Percentiles rank a stretch among this genome's conserved stretches.
These are phyloP conservation scores for Dissophora globulifera DNA, from an alignment of 192 early-diverging fungal genomes.

Conservation along the genomic window DNA sequence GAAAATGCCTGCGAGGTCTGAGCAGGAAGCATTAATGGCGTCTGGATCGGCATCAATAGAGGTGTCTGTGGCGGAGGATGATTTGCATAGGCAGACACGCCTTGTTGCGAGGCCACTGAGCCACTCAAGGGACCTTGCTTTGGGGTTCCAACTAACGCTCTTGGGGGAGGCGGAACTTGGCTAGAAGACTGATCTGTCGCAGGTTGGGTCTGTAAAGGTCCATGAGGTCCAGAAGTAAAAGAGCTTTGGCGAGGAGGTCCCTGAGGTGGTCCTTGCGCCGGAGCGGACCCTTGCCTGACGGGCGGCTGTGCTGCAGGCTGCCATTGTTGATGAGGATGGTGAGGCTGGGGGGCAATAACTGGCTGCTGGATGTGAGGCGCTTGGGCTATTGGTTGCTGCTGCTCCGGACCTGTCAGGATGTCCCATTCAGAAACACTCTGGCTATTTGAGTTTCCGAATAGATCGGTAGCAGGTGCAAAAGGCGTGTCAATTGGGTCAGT, in stretches of 20 bases:
- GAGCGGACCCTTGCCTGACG: constrained; percentile 11
- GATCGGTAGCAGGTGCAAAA: constrained; percentile 34
- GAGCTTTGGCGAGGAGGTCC: constrained; percentile 41
- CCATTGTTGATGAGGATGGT: constrained; percentile 19
- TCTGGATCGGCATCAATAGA: constrained; percentile 47
- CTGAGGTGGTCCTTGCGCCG: constrained; percentile 17
- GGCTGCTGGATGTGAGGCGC: constrained; percentile 11
- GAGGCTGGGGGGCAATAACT: constrained; percentile 10
- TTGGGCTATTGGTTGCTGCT: constrained; percentile 12
- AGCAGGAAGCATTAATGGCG: constrained; percentile 48
- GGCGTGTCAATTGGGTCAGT: constrained; percentile 11
- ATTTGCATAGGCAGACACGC: constrained; percentile 20
- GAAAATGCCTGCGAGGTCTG: constrained; percentile 31
- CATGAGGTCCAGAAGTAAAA: constrained; percentile 16
- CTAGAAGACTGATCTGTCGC: constrained; percentile 28
- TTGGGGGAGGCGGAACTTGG: constrained; percentile 17
- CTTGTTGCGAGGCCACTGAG: constrained; percentile 12
- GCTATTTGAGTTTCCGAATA: constrained; percentile 34
- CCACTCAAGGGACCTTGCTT: constrained; percentile 28
- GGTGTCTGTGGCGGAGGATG: constrained; percentile 44
- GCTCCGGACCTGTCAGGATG: constrained; percentile 14
- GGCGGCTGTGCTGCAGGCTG: constrained; percentile 14
- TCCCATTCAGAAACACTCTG: constrained; percentile 38
- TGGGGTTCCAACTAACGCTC: constrained; percentile 16
- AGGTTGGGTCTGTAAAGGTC: constrained; percentile 20